Percentiles rank a stretch among this genome's conserved stretches.
These are phyloP conservation scores for Cucurbita argyrosperma DNA, from an alignment of 306 rosid species.

Conservation along the genomic window DNA sequence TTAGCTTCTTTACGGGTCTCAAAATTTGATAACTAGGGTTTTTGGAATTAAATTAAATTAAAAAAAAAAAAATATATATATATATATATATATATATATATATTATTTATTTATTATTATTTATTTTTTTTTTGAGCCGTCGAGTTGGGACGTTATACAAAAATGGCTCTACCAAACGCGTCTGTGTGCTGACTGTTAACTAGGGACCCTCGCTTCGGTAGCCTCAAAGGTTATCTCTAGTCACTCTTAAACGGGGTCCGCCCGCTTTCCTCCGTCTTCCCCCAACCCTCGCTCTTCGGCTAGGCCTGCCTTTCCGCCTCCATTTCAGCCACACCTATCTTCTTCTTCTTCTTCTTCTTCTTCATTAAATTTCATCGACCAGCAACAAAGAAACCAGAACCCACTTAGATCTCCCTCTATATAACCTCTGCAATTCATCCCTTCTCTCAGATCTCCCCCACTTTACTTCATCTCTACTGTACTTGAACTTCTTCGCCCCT, in stretches of 20 bases:
- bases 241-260: neutral
- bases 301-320: neutral
- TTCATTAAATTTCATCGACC: neutral
- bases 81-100: no score
- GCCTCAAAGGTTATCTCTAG: neutral
- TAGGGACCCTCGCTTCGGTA: neutral
- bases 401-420: neutral
- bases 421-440: neutral
- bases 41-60: no score
- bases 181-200: neutral
- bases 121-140: no score
- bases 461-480: neutral
- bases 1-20: no score
- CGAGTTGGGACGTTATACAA: no score
- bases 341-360: neutral
- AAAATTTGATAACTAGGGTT: no score
- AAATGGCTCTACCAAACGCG: neutral
- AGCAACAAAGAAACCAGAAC: neutral
- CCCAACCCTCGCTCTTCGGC: neutral
- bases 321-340: neutral
- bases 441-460: neutral
- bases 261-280: neutral
- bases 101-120: no score
- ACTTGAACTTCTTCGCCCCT: neutral
- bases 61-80: no score